Base-by-base conservation (phyloP, 2,329 filamentous ascomycete genomes). In the Clonostachys rosea region DNA sequence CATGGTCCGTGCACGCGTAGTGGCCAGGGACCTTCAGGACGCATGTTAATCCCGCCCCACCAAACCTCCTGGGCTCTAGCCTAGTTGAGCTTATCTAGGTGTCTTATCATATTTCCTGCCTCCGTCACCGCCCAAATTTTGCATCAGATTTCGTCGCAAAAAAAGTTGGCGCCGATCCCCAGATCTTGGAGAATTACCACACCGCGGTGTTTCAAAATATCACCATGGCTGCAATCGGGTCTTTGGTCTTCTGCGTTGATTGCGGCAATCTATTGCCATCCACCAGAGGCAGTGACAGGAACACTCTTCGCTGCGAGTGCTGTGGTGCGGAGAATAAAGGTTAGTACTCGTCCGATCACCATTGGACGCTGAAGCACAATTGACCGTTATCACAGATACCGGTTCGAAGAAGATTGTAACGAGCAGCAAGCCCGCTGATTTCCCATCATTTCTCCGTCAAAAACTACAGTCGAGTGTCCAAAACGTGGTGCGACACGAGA, bases 231-330 rank as follows among this genome's bases (percentile, higher is more conserved):
- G 84, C 89, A 16, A 91, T 96, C 55, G 92, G 91, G 47, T 92
- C 91, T 45, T 76, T 97, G 39, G 85, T 96, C 35, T 97, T 97
- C 68, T 97, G 92, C 73, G 89, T 79, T 46, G 89, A 91, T 64
- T 97, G 92, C 66, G 92, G 92, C 51, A 95, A 95, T 64, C 77
- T 96, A 5, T 75, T 97, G 39, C 90, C 94, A 46, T 80, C 86
- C 45, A 90, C 88, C 42, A 86, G 86, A 52, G 89, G 88, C 50
- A 85, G 84, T 49, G 77, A 82, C 56, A 87, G 90, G 62, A 86
- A 87, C 48, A 79, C 87, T 48, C 71, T 97, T 49, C 76, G 79
- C 54, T 99, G 92, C 75, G 87, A 89, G 59, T 86, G 91, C 64
- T 97, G 92, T 66, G 89, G 88, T 52, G 82, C 88, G 39, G 80